Base-by-base conservation (phyloP, 2,329 filamentous ascomycete species). In the Aspergillus quadrilineatus region DNA sequence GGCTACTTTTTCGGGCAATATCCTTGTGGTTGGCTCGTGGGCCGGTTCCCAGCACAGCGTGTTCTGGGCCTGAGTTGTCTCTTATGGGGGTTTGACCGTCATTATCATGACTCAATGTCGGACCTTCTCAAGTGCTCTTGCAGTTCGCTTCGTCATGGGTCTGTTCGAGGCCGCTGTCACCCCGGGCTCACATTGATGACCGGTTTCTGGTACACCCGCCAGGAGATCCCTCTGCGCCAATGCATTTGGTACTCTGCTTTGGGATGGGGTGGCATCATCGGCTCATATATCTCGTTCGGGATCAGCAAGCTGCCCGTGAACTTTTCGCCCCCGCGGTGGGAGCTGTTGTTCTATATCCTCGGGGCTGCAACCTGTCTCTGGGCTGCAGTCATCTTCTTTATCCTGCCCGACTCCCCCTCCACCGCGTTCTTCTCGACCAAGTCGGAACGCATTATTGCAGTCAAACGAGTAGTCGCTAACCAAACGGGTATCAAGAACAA, bases 81-180 rank as follows among this genome's bases (percentile, higher is more conserved):
- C 1, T 10, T 60, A 4, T 60, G 58, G 58, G 58, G 58, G 0
- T 10, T 10, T 60, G 5, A 60, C 22, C 48, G 56, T 60, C 0
- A 53, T 58, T 9, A 53, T 60, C 39, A 58, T 60, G 58, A 58
- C 58, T 9, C 56, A 60, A 41, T 58, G 58, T 15, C 58, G 49
- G 5, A 60, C 49, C 10, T 60, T 34, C 22, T 52, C 58, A 3
- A 56, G 56, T 29, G 58, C 58, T 4, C 43, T 56, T 7, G 56
- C 42, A 6, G 43, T 55, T 4, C 50, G 55, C 1, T 60, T 60
- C 32, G 49, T 57, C 10, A 60, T 60, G 58, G 58, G 58, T 10
- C 2, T 60, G 1, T 60, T 60, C 12, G 55, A 60, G 34, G 58
- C 58, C 3, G 54, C 58, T 1, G 58, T 57, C 3, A 57, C 55